Conservation (phyloP, 2,329 filamentous ascomycete species). For the Trichophyton simii region DNA sequence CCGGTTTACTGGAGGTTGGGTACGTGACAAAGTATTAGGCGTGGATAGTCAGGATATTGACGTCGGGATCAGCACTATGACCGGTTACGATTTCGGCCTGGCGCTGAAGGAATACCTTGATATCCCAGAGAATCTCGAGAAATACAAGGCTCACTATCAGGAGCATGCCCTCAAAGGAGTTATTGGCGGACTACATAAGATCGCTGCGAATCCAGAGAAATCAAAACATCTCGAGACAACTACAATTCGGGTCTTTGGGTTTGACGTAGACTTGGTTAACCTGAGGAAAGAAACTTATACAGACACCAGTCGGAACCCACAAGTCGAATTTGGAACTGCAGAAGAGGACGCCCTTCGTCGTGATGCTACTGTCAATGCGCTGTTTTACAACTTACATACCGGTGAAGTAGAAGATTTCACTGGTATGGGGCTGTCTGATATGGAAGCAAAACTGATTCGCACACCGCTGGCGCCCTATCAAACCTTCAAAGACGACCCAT, state of each 20-base stretch:
- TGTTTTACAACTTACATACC: constrained; percentile 88
- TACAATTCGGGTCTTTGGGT: constrained; percentile 68
- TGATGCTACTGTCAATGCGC: constrained; percentile 86
- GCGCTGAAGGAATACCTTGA: constrained; percentile 33
- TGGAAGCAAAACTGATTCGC: constrained; percentile 59
- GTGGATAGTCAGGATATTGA: constrained; percentile 38
- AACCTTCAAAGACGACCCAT: constrained; percentile 87
- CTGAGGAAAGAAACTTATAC: constrained; percentile 82
- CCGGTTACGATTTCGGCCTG: constrained; percentile 36
- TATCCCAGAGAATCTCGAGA: constrained; percentile 27
- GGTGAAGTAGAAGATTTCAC: constrained; percentile 75
- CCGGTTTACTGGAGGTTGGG: constrained; percentile 40
- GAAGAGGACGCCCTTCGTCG: constrained; percentile 78
- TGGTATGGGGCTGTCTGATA: constrained; percentile 57
- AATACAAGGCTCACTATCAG: constrained; percentile 34
- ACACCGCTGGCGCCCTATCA: constrained; percentile 80
- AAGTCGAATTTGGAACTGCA: constrained; percentile 87
- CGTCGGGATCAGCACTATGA: constrained; percentile 39
- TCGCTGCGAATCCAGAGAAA: constrained; percentile 85
- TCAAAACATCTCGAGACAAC: constrained; percentile 93
- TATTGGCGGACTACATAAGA: constrained; percentile 70
- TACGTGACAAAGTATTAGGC: constrained; percentile 39
- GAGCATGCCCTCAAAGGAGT: constrained; percentile 36
- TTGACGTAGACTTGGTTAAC: constrained; percentile 92
- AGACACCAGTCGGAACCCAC: constrained; percentile 76